phyloP scores from a whole-genome alignment of 106 monocot genomes.

The Narthecium ossifragum region DNA sequence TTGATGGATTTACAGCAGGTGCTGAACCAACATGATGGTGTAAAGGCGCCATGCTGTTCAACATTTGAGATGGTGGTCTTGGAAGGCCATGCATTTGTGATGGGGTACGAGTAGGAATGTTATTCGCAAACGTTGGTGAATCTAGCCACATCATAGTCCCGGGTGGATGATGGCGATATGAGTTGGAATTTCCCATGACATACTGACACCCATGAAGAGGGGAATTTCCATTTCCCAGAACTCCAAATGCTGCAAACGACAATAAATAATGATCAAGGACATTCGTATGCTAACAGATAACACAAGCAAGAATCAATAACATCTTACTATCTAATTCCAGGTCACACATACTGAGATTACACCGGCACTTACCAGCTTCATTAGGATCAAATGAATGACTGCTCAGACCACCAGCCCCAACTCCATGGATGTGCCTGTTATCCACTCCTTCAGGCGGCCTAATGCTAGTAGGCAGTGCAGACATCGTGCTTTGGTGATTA shows the following conservation, averaged over 20 bases:
- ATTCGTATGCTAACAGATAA: too few species aligned
- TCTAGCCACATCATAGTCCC: constrained; percentile 43
- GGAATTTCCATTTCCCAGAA: constrained; percentile 51
- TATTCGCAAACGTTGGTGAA: constrained; percentile 44
- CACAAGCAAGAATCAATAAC: too few species aligned
- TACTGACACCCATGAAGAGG: constrained; percentile 67
- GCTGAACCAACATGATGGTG: constrained; percentile 45
- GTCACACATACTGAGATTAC: too few species aligned
- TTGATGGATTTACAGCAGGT: constrained; percentile 26
- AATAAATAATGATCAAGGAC: too few species aligned
- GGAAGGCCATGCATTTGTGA: constrained; percentile 31
- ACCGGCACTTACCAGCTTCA: constrained; percentile 41
- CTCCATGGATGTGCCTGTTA: constrained; percentile 31
- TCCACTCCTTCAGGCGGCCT: constrained; percentile 45
- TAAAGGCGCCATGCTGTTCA: constrained; percentile 16
- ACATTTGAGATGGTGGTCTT: constrained; percentile 23
- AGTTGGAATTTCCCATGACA: constrained; percentile 44
- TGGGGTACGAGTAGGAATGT: constrained; percentile 27
- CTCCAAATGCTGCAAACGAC: constrained; percentile 26
- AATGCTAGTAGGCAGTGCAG: constrained; percentile 36
- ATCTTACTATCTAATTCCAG: too few species aligned
- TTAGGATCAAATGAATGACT: constrained; percentile 41
- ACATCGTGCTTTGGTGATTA: constrained; percentile 31
- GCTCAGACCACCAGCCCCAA: constrained; percentile 40
- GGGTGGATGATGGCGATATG: constrained; percentile 23